Base-by-base conservation (phyloP, 108 stramenopile species). In the Nitzschia sp. region DNA sequence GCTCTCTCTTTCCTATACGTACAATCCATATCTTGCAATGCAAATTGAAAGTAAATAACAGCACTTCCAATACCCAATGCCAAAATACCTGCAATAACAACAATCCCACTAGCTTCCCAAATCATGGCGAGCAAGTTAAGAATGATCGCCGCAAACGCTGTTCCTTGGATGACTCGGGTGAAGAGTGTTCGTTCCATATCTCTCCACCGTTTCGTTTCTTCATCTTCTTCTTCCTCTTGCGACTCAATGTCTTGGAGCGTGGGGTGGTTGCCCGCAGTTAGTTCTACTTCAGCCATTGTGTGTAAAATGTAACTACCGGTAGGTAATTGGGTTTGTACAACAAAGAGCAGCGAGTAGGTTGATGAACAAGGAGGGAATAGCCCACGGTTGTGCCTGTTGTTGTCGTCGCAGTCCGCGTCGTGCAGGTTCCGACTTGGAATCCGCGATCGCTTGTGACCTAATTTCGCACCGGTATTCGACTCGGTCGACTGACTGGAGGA, bases 1-100 rank as follows among this genome's bases (percentile, higher is more conserved):
- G 29, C 29, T 48, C 2, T 6, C 46, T 6, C 43, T 9, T 43
- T 43, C 9, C 10, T 43, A 12, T 20, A 68, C 67, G 40, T 29
- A 68, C 67, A 37, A 38, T 68, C 67, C 12, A 38, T 44, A 68
- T 57, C 67, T 57, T 51, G 55, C 6, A 68, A 6, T 5, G 22
- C 53, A 26, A 57, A 55, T 39, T 71, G 70, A 19, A 53, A 71
- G 40, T 71, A 51, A 34, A 59, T 59, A 1, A 71, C 70, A 19
- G 25, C 50, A 41, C 40, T 29, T n/a, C 53, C 70, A 21, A 71
- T 51, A 2, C 21, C 52, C 11, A 71, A 17, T 1, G 61, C 60
- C n/a, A 62, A 22, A 0, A 62, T 9, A 0, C 61, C 70, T 11
- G 48, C 48, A 22, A 54, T 22, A 22, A 63, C 44, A 8, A 61